Evolutionary conservation across 176 grass and related monocot genomes (phyloP).

Genomic region (Chrysopogon serrulatus): DNA sequence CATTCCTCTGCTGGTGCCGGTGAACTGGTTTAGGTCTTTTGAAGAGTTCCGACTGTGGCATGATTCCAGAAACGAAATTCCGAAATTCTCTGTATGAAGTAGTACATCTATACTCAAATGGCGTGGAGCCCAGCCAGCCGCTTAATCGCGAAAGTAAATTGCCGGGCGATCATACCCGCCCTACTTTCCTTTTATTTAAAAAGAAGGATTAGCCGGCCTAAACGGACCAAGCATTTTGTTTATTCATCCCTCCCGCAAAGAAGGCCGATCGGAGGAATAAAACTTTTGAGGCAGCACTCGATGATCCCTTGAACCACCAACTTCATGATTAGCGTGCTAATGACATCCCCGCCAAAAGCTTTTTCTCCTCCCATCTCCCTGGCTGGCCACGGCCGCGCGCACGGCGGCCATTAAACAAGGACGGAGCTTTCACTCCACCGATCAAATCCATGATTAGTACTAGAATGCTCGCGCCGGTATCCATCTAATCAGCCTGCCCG

Average conservation of each 20-base stretch:
- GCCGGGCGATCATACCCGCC: background rate
- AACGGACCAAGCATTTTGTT: constrained; percentile 32
- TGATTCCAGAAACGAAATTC: background rate
- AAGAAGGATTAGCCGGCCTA: constrained; percentile 41
- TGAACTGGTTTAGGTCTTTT: background rate
- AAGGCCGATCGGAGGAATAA: constrained; percentile 20
- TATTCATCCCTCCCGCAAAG: background rate
- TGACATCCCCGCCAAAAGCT: constrained; percentile 2
- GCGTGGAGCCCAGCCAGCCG: constrained; percentile 11
- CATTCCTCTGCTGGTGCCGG: too few species aligned
- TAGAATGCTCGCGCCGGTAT: background rate
- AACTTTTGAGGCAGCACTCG: constrained; percentile 23
- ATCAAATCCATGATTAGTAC: constrained; percentile 36
- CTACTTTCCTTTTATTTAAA: constrained; percentile 24
- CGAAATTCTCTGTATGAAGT: too few species aligned
- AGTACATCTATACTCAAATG: constrained; percentile 22
- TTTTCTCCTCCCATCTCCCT: background rate
- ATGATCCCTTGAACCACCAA: constrained; percentile 23
- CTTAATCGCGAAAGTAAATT: background rate
- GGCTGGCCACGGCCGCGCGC: background rate
- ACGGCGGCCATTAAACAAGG: constrained; percentile 36
- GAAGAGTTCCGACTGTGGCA: background rate
- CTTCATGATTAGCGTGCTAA: constrained; percentile 32
- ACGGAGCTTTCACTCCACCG: constrained; percentile 7
- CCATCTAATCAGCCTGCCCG: background rate